Conservation (phyloP, 75 land plant genomes). For the Cryptomeria japonica region DNA sequence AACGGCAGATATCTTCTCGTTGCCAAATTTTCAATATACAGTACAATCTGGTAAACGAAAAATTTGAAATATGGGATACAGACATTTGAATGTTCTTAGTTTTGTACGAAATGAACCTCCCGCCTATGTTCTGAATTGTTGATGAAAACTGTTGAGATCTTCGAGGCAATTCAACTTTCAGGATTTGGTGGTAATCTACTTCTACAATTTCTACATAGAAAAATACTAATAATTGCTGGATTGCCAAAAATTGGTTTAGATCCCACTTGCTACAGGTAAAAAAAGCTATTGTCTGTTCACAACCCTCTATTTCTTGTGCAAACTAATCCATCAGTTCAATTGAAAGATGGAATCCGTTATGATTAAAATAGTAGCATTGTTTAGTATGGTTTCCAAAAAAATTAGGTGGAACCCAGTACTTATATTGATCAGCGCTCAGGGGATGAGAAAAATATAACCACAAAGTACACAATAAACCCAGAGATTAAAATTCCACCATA, state of each 20-base stretch:
- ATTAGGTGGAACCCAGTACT: background rate
- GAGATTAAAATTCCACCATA: conserved; percentile 93
- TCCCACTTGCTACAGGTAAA: background rate
- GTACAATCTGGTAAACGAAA: background rate
- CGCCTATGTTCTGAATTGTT: background rate
- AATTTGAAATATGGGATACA: background rate
- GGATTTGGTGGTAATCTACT: background rate
- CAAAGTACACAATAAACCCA: conserved; percentile 88
- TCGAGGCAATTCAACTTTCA: background rate
- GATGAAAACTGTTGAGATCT: background rate
- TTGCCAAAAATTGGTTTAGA: background rate
- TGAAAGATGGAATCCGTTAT: background rate
- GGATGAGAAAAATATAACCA: conserved; percentile 91
- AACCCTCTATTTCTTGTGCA: background rate
- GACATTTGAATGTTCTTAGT: background rate
- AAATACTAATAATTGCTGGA: background rate
- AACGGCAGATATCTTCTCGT: background rate
- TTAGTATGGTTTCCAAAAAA: background rate
- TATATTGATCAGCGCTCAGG: conserved; percentile 59
- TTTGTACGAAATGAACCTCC: background rate
- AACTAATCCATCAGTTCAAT: background rate
- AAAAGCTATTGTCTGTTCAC: background rate
- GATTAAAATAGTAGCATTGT: background rate
- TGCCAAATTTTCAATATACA: background rate
- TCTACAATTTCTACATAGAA: background rate